phyloP scores from a whole-genome alignment of 345 rosid genomes.

The Odontarrhena argentea region DNA sequence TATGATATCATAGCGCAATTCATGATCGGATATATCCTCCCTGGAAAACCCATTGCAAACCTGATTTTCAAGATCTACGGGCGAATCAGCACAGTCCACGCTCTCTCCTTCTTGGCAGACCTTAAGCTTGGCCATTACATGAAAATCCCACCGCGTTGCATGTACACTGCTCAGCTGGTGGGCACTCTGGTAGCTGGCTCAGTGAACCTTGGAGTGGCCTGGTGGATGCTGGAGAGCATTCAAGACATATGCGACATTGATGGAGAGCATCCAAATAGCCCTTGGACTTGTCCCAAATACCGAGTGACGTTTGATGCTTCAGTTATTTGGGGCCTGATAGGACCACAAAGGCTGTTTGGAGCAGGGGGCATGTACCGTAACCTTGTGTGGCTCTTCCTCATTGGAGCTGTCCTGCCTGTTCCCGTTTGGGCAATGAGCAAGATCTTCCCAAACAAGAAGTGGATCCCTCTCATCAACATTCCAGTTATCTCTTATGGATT shows the following conservation, averaged over 20 bases:
- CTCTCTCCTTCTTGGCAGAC: constrained; percentile 94
- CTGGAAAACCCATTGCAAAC: constrained; percentile 95
- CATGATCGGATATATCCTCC: constrained; percentile 85
- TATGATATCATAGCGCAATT: constrained; percentile 98
- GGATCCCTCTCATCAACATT: constrained; percentile 93
- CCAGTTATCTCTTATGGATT: constrained; percentile 96
- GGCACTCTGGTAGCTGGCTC: constrained; percentile 81
- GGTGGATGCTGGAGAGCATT: constrained; percentile 99
- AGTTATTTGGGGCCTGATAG: constrained; percentile 95
- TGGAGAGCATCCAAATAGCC: constrained; percentile 74
- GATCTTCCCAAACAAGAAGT: constrained; percentile 84
- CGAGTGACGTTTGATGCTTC: constrained; percentile 96
- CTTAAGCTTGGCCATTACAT: constrained; percentile 99
- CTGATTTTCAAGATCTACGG: constrained; percentile 96
- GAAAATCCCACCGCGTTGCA: constrained; percentile 98
- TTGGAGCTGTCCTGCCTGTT: constrained; percentile 91
- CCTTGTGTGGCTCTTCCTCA: constrained; percentile 91
- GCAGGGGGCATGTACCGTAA: constrained; percentile 91
- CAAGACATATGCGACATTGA: constrained; percentile 82
- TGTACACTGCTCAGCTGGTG: constrained; percentile 95
- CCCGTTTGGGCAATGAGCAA: constrained; percentile 89
- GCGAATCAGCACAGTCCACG: constrained; percentile 90
- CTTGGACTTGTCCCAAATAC: constrained; percentile 99
- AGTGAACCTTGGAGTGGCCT: constrained; percentile 91
- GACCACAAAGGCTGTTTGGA: constrained; percentile 85